Evolutionary conservation across 306 rosid species (phyloP).

Genomic region (Medicago arabica): DNA sequence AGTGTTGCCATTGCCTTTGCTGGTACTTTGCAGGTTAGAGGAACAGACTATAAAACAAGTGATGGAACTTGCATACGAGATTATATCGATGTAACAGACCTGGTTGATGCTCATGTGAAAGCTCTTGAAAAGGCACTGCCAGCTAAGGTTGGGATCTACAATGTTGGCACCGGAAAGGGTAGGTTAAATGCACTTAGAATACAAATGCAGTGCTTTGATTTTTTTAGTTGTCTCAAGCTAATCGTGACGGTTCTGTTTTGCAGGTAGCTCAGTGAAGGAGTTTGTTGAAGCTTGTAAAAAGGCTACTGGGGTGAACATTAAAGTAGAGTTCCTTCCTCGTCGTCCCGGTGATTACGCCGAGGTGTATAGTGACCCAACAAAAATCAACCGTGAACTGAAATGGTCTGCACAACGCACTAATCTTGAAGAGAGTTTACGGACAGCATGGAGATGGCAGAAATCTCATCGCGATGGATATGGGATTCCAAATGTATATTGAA

Average conservation of each 20-base stretch:
- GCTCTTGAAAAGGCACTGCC: constrained; percentile 83
- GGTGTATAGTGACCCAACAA: constrained; percentile 83
- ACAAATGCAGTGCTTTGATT: constrained; percentile 1
- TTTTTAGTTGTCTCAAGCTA: constrained; percentile 28
- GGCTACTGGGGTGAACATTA: constrained; percentile 81
- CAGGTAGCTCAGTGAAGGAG: constrained; percentile 94
- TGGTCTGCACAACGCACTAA: constrained; percentile 72
- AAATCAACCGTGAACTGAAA: constrained; percentile 72
- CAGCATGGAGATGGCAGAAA: constrained; percentile 97
- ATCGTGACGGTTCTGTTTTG: constrained; percentile 19
- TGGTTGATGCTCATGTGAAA: constrained; percentile 95
- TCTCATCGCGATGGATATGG: constrained; percentile 77
- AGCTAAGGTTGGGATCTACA: constrained; percentile 81
- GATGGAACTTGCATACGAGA: constrained; percentile 94
- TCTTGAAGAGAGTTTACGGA: constrained; percentile 73
- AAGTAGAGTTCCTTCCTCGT: constrained; percentile 79
- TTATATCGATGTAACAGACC: constrained; percentile 89
- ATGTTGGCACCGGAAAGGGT: constrained; percentile 96
- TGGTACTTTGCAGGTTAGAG: constrained; percentile 70
- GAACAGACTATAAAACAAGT: constrained; percentile 77
- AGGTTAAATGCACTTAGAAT: constrained; percentile 35
- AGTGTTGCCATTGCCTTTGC: constrained; percentile 18
- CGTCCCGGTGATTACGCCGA: constrained; percentile 96
- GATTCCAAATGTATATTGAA: constrained; percentile 53
- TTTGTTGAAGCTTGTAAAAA: constrained; percentile 91